Percentiles rank a stretch among this genome's conserved stretches.
phyloP scores from a whole-genome alignment of 2,329 filamentous ascomycete genomes.

The Aureobasidium sp. region DNA sequence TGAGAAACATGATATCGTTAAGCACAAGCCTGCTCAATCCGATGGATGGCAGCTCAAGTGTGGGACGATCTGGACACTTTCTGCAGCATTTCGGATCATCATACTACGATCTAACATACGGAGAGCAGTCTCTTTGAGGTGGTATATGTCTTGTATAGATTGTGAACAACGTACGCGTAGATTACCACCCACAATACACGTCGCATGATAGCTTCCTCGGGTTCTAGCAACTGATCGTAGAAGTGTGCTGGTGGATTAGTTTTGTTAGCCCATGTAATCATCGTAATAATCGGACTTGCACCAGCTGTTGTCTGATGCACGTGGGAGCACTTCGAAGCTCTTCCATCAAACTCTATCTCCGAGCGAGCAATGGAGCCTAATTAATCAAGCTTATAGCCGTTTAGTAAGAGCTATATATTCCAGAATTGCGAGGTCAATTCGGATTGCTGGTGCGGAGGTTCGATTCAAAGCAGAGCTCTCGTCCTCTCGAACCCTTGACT shows the following conservation, averaged over 20 bases:
- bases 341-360: background rate
- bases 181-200: background rate
- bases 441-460: background rate
- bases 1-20: background rate
- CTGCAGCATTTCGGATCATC: background rate
- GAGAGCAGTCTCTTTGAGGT: background rate
- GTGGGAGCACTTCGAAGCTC: background rate
- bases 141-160: background rate
- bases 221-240: background rate
- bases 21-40: background rate
- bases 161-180: background rate
- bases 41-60: background rate
- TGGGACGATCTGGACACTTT: background rate
- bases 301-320: background rate
- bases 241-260: no score
- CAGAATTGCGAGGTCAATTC: background rate
- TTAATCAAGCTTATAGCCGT: background rate
- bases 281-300: no score
- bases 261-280: no score
- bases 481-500: background rate
- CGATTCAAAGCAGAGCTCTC: background rate
- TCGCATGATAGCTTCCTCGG: background rate
- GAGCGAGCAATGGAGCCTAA: background rate
- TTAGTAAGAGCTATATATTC: background rate
- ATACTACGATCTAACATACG: background rate